Conservation (phyloP, 225 moss, liverwort and hornwort species). For the Pleurozium schreberi region DNA sequence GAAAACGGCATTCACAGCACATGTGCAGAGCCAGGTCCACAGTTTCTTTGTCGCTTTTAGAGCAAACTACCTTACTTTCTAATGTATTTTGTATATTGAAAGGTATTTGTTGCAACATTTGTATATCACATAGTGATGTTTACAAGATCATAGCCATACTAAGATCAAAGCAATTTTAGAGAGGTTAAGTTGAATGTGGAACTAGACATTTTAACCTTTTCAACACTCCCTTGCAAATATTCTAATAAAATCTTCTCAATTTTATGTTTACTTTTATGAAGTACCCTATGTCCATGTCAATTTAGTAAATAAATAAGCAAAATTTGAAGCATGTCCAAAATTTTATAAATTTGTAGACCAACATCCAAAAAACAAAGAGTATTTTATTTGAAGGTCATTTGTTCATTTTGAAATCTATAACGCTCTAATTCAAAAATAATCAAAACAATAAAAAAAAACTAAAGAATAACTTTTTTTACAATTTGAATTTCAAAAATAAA, state of each 20-base stretch:
- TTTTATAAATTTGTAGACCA: neutral
- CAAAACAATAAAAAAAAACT: neutral
- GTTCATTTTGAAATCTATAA: neutral
- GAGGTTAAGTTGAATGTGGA: neutral
- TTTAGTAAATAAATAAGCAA: neutral
- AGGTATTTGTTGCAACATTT: neutral
- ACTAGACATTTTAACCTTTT: neutral
- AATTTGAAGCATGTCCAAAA: neutral
- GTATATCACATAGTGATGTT: too few relatives aligned
- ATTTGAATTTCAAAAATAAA: neutral
- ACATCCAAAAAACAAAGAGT: neutral
- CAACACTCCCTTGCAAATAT: accelerated
- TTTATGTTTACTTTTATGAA: neutral
- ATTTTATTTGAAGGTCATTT: neutral
- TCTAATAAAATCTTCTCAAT: neutral
- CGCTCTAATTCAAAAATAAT: accelerated
- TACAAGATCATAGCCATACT: neutral
- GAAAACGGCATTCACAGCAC: neutral
- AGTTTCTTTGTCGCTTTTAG: slow-evolving; percentile 15
- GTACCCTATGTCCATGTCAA: accelerated
- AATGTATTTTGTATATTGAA: neutral
- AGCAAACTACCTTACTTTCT: too few relatives aligned
- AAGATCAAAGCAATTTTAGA: neutral
- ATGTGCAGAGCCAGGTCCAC: slow-evolving; percentile 5
- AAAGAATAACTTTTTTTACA: neutral